Evolutionary conservation across 495 filamentous ascomycete genomes (phyloP).

Genomic region (Cudoniella acicularis): DNA sequence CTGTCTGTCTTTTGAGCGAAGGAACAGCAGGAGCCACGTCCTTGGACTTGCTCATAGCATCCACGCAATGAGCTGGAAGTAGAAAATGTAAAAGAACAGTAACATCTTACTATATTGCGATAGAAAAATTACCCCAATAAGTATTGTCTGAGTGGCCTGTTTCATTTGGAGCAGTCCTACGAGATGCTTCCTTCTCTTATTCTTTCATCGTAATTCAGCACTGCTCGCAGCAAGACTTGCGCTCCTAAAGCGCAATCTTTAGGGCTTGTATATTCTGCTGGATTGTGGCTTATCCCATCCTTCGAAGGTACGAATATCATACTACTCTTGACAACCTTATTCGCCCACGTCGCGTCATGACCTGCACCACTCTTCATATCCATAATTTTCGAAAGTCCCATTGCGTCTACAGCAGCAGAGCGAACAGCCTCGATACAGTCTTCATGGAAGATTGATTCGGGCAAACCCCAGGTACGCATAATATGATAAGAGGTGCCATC

Average conservation of each 20-base stretch:
- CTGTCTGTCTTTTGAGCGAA: too few species aligned
- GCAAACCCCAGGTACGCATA: conserved; percentile 55
- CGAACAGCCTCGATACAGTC: conserved; percentile 64
- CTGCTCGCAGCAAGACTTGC: conserved; percentile 57
- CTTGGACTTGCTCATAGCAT: too few species aligned
- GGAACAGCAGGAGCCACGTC: too few species aligned
- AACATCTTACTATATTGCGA: too few species aligned
- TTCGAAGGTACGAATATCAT: conserved; percentile 68
- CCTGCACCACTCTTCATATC: conserved; percentile 53
- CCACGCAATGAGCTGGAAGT: too few species aligned
- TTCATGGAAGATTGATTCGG: conserved; percentile 59
- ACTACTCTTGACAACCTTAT: conserved; percentile 43
- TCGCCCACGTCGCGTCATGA: conserved; percentile 48
- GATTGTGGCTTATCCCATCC: conserved; percentile 64
- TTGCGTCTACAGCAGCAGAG: conserved; percentile 51
- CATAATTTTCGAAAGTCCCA: conserved; percentile 33
- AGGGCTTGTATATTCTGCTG: conserved; percentile 55
- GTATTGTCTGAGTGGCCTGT: too few species aligned
- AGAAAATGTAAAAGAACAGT: too few species aligned
- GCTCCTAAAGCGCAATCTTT: conserved; percentile 62
- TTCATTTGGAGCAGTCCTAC: neutral
- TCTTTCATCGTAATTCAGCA: conserved; percentile 54
- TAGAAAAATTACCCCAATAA: too few species aligned
- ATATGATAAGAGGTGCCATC: conserved; percentile 49
- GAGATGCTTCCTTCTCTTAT: conserved; percentile 22